Evolutionary conservation across 2,329 filamentous ascomycete species (phyloP), one percentile per base, ranked within the genome.

Genomic region (Aspergillus sp.): DNA sequence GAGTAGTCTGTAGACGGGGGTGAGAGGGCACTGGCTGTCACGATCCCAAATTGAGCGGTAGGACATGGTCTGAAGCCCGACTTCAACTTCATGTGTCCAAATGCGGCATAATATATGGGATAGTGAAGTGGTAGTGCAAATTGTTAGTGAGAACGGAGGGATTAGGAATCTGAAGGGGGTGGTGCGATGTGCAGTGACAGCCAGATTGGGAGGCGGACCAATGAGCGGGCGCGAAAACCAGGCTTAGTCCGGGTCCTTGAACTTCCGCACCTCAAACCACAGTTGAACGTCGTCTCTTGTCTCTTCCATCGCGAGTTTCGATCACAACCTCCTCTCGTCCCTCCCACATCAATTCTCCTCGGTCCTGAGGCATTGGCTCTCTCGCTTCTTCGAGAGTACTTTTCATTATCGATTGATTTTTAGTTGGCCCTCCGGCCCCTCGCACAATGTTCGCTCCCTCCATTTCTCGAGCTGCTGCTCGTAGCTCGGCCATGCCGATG

Each of bases 361-460:
- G 56, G 59, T 51, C 48, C 56, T 62, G 66, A 66, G 65, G 66
- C 65, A 63, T 59, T 63, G 57, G 57, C 63, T 62, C 56, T 62
- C 46, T 63, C 58, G 37, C 41, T 40, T 54, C 48, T 55, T 59
- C 55, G 63, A 62, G 55, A 56, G 55, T 59, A 52, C 47, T 57
- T 52, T 60, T 66, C 37, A 57, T 56, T 52, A 47, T 61, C 66
- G 64, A 71, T 72, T 71, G 65, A 67, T 64, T 64, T 66, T 62
- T 65, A 60, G 66, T 68, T 68, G 64, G 63, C 60, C 64, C 62
- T 53, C 60, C 27, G 44, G 63, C 46, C 64, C 63, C 71, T 58
- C 73, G 76, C 73, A 76, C 70, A 70, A 80, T 80, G 78, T 75
- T 76, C 73, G 70, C 77, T 74, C 77, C 71, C 69, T 74, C 77